Percentiles rank a stretch among this genome's conserved stretches.
Conservation (phyloP, 495 filamentous ascomycete genomes). For the Bacidia rubella region DNA sequence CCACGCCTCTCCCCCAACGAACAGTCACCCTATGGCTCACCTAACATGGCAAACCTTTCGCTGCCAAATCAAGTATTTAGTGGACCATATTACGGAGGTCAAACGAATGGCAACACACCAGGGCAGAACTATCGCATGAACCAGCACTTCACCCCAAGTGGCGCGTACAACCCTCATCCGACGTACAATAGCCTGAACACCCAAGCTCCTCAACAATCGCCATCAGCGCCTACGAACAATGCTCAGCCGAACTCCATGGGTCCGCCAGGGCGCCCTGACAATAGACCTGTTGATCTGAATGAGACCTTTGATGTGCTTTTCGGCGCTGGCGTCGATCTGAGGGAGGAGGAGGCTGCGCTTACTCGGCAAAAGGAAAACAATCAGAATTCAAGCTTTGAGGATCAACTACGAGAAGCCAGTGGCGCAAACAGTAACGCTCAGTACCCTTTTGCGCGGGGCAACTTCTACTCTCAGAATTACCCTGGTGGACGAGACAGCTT, state of each 20-base stretch:
- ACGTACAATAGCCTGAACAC: conserved; percentile 9
- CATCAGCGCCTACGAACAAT: conserved; percentile 26
- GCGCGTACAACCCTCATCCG: conserved; percentile 4
- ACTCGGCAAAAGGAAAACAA: conserved; percentile 19
- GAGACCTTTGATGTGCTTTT: conserved; percentile 65
- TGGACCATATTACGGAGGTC: conserved; percentile 18
- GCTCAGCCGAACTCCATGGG: conserved; percentile 44
- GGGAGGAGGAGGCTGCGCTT: conserved; percentile 65
- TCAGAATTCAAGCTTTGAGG: conserved; percentile 34
- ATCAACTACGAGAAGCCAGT: conserved; percentile 18
- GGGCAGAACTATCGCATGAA: conserved; percentile 19
- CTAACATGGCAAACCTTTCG: conserved; percentile 33
- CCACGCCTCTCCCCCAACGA: conserved; percentile 56
- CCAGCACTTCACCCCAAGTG: conserved; percentile 13
- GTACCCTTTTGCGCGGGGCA: conserved; percentile 30
- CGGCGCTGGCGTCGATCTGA: conserved; percentile 68
- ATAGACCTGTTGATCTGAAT: conserved; percentile 50
- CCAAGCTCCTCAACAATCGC: conserved; percentile 20
- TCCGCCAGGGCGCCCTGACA: conserved; percentile 57
- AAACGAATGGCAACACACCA: conserved; percentile 19
- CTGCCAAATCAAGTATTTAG: conserved; percentile 19
- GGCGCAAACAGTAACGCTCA: conserved; percentile 20
- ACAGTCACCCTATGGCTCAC: conserved; percentile 36
- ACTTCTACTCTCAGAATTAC: conserved; percentile 35
- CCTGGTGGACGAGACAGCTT: conserved; percentile 35